Conservation (phyloP, 371 early-diverging fungal species). For the Fennellomyces sp. region DNA sequence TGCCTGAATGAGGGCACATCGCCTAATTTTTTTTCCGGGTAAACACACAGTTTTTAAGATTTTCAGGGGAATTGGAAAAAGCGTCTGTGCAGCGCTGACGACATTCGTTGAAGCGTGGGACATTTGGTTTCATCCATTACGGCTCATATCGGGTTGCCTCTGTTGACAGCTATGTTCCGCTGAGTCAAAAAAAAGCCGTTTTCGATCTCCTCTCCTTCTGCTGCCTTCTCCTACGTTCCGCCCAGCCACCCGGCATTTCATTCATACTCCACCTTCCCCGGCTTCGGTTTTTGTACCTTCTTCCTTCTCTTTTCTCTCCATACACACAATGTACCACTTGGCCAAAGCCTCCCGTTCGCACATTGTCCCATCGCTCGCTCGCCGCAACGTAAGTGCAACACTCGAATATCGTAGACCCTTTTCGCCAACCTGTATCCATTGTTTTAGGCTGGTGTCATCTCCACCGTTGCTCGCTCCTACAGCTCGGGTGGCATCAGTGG, state of each 20-base stretch:
- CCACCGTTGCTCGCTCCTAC: slow-evolving; percentile 23
- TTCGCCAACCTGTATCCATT: no score
- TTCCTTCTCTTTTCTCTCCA: slow-evolving; percentile 13
- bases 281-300: slow-evolving; percentile 5
- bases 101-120: not conserved
- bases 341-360: slow-evolving; percentile 33
- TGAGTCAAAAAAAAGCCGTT: slow-evolving; percentile 1
- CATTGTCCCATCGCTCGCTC: slow-evolving; percentile 27
- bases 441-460: slow-evolving; percentile 21
- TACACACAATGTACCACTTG: slow-evolving; percentile 30
- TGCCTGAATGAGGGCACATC: no score
- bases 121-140: not conserved
- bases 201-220: slow-evolving; percentile 1
- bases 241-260: slow-evolving; percentile 6
- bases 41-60: no score
- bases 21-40: no score
- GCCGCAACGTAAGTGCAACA: slow-evolving; percentile 26
- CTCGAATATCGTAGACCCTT: no score
- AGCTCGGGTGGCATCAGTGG: slow-evolving; percentile 85
- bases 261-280: slow-evolving; percentile 4
- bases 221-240: slow-evolving; percentile 1
- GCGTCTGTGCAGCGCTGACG: no score
- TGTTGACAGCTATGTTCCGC: not conserved
- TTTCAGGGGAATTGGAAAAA: no score
- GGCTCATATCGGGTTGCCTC: not conserved